phyloP scores from a whole-genome alignment of 1,139 yeast genomes.

The Casaregolazyma lundiana region DNA sequence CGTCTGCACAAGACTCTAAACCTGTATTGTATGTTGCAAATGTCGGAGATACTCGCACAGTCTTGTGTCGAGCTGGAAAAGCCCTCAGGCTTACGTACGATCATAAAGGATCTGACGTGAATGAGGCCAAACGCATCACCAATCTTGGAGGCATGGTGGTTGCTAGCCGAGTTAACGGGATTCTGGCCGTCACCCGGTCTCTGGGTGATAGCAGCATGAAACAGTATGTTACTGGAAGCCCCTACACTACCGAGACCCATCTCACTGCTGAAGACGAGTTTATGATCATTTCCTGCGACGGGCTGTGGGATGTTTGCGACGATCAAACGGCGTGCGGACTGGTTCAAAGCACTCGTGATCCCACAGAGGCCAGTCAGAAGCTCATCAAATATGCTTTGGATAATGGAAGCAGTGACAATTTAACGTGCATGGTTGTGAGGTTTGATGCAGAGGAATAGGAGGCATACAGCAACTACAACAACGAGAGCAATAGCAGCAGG shows the following conservation, averaged over 20 bases:
- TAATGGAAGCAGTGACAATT: constrained; percentile 81
- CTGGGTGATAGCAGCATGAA: constrained; percentile 95
- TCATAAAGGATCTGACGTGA: constrained; percentile 83
- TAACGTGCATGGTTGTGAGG: constrained; percentile 84
- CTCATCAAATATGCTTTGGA: constrained; percentile 76
- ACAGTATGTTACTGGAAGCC: constrained; percentile 81
- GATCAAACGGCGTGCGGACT: constrained; percentile 78
- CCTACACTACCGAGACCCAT: constrained; percentile 87
- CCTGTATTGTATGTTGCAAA: constrained; percentile 88
- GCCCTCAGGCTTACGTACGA: constrained; percentile 85
- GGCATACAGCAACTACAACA: not conserved
- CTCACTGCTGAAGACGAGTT: constrained; percentile 71
- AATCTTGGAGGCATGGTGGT: constrained; percentile 81
- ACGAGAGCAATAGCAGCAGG: too few species aligned
- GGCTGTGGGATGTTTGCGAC: constrained; percentile 87
- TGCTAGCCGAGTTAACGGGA: constrained; percentile 92
- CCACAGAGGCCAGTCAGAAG: constrained; percentile 62
- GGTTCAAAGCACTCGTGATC: constrained; percentile 51
- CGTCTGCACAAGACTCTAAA: constrained; percentile 55
- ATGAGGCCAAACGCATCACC: constrained; percentile 71
- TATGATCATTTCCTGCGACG: constrained; percentile 88
- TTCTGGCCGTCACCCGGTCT: constrained; percentile 89
- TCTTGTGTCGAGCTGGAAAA: constrained; percentile 65
- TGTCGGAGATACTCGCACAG: constrained; percentile 90
- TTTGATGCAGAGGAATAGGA: constrained; percentile 39